Conservation (phyloP, 306 rosid genomes). For the Quercus parvula region DNA sequence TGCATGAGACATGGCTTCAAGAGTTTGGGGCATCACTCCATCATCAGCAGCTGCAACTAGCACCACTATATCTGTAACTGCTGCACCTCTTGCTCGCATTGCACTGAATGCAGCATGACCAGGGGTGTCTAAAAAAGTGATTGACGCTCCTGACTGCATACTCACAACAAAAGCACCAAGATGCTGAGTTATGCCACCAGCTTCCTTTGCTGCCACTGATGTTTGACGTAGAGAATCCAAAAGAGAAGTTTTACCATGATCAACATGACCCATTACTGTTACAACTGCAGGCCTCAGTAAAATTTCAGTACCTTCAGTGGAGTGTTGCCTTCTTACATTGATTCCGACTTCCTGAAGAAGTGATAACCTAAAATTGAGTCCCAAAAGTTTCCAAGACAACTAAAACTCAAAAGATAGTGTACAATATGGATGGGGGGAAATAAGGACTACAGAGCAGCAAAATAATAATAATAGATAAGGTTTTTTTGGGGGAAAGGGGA, state of each 20-base stretch:
- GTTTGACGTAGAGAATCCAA: conserved; percentile 92
- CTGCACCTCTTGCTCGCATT: conserved; percentile 98
- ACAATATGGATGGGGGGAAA: neutral
- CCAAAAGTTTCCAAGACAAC: neutral
- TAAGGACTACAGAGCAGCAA: neutral
- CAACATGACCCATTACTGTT: conserved; percentile 99
- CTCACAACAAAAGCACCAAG: conserved; percentile 89
- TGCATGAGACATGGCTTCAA: conserved; percentile 91
- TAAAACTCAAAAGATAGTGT: conserved; percentile 17
- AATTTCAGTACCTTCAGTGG: conserved; percentile 63
- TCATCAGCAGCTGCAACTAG: conserved; percentile 97
- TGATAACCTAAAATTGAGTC: conserved; percentile 13
- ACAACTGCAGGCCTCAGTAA: conserved; percentile 81
- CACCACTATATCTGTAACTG: conserved; percentile 90
- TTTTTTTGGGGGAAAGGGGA: no score
- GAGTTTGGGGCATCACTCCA: conserved; percentile 98
- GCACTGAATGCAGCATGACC: conserved; percentile 99
- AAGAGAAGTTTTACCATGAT: conserved; percentile 96
- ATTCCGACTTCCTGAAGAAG: conserved; percentile 77
- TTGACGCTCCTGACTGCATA: conserved; percentile 88
- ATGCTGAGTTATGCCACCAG: conserved; percentile 98
- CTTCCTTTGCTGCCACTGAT: conserved; percentile 92
- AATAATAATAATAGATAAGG: neutral
- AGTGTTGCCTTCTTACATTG: conserved; percentile 76
- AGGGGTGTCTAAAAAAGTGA: conserved; percentile 96